Base-by-base conservation (phyloP, 345 rosid genomes). In the Gossypium anomalum region DNA sequence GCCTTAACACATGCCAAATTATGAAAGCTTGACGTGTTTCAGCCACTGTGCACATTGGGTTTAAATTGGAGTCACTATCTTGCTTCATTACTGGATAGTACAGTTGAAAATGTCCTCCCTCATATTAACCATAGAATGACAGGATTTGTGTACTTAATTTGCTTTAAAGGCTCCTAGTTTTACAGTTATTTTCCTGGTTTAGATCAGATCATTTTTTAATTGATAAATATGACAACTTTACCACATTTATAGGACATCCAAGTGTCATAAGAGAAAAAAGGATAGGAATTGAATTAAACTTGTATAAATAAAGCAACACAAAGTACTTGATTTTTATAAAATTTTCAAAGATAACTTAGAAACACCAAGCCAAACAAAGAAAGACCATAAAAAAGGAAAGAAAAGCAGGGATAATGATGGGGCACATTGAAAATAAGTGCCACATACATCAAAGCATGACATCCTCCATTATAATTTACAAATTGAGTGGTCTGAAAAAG, bases 401-500 rank as follows among this genome's bases (percentile, higher is more conserved):
- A 56, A 69, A 74, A 62, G 57, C 75, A 19, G 4, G 78, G 66
- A 78, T 9, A 19, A 61, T 23, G 63, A 58, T 11, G 20, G 58
- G 71, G 77, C 82, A 76, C 65, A n/a, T 56, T 65, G 49, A 80
- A 80, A 72, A 75, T 15, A 23, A 58, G 77, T 65, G 77, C 74
- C 58, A 9, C 41, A 53, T 56, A 20, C 52, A 63, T 29, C 19
- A 67, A 67, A 65, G 44, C 77, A 51, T 23, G 13, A 61, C 27
- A 29, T 43, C 61, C 20, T 47, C n/a, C 43, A 57, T 15, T 29
- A 29, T 19, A 67, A 78, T 73, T 34, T 74, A 78, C 81, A 78
- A 52, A 43, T 62, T 78, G 59, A 67, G 47, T 19, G 64, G 71
- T 41, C 60, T 5, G 25, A 51, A 67, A 68, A 51, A 11, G 43